phyloP scores from a whole-genome alignment of 2,329 filamentous ascomycete species.

The Cordyceps militaris region DNA sequence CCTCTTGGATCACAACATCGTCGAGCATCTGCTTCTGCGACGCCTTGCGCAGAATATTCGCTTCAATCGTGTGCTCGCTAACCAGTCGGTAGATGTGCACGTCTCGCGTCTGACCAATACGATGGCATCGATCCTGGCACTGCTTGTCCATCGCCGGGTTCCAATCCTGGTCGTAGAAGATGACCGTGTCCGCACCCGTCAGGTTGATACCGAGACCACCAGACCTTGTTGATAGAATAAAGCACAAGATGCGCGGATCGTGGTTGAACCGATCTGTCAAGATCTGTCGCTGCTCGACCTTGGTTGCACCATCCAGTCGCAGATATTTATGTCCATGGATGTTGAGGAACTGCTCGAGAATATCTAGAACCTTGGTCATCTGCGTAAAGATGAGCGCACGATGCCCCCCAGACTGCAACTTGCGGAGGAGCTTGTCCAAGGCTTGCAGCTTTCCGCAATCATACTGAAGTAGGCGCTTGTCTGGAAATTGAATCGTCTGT shows the following conservation, averaged over 20 bases:
- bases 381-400: conserved; percentile 97
- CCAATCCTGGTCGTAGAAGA: conserved; percentile 99
- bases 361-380: conserved; percentile 98
- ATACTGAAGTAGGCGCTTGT: conserved; percentile 92
- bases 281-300: conserved; percentile 91
- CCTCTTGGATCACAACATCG: conserved; percentile 96
- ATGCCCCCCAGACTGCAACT: conserved; percentile 82
- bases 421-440: conserved; percentile 76
- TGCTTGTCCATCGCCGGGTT: conserved; percentile 99
- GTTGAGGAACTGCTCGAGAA: conserved; percentile 94
- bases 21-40: conserved; percentile 98
- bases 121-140: conserved; percentile 94
- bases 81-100: conserved; percentile 96
- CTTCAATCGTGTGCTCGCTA: conserved; percentile 91
- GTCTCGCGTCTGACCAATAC: conserved; percentile 94
- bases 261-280: conserved; percentile 96
- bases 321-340: conserved; percentile 97
- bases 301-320: conserved; percentile 91
- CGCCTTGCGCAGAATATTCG: conserved; percentile 92
- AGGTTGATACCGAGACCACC: conserved; percentile 94
- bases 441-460: conserved; percentile 95
- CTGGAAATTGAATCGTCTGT: conserved; percentile 90
- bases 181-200: conserved; percentile 93
- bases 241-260: conserved; percentile 83
- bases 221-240: conserved; percentile 91